These are phyloP conservation scores for barley (Hordeum vulgare) DNA, from an alignment of 176 grass and related monocot species.

Conservation along the genomic window DNA sequence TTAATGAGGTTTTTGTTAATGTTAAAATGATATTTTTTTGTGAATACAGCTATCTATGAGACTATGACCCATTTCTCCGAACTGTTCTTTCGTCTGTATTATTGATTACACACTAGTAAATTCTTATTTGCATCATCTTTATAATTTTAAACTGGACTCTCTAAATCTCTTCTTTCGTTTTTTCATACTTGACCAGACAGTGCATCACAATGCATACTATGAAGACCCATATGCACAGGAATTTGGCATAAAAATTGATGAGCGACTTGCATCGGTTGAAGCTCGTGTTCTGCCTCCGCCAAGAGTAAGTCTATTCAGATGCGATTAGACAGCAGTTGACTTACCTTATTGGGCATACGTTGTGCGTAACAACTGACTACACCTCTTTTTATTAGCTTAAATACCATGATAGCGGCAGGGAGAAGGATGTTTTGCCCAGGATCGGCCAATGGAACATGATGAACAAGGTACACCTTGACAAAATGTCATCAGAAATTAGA, in stretches of 20 bases:
- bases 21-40: not conserved
- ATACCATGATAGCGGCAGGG: conserved; percentile 85
- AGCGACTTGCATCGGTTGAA: conserved; percentile 76
- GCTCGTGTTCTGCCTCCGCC: conserved; percentile 88
- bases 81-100: not conserved
- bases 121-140: not conserved
- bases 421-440: conserved; percentile 86
- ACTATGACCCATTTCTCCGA: not conserved
- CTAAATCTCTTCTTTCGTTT: not conserved
- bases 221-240: conserved; percentile 88
- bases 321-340: not conserved
- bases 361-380: not conserved
- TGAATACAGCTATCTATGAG: not conserved
- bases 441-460: conserved; percentile 98
- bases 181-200: conserved; percentile 51
- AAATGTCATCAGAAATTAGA: not conserved
- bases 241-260: conserved; percentile 89
- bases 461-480: conserved; percentile 65
- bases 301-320: conserved; percentile 44
- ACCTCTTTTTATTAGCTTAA: conserved; percentile 61
- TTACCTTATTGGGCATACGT: not conserved
- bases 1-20: not conserved
- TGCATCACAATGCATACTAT: conserved; percentile 90
- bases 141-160: not conserved
- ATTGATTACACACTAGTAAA: not conserved